phyloP scores from a whole-genome alignment of 192 early-diverging fungal species.

The Backusella macrospora region DNA sequence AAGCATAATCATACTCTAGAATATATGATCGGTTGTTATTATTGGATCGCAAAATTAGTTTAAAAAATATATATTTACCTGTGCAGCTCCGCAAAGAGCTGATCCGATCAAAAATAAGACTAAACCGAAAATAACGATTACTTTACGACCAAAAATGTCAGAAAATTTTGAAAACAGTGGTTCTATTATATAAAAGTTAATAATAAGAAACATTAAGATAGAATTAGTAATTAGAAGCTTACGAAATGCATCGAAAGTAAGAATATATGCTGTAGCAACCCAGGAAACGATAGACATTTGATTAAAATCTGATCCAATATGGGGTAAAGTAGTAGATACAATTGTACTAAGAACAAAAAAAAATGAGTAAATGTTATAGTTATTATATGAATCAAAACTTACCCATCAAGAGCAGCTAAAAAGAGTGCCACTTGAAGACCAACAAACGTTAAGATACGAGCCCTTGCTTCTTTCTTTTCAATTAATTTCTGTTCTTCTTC shows the following conservation, averaged over 20 bases:
- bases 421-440: slow-evolving; percentile 38
- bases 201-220: not conserved
- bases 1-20: slow-evolving; percentile 48
- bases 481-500: not conserved
- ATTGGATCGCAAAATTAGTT: not conserved
- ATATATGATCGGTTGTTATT: not conserved
- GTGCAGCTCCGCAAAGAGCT: slow-evolving; percentile 78
- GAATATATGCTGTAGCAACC: slow-evolving; percentile 78
- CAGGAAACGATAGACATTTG: slow-evolving; percentile 70
- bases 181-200: slow-evolving; percentile 26
- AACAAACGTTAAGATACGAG: slow-evolving; percentile 31
- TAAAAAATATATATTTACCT: slow-evolving; percentile 21
- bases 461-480: slow-evolving; percentile 7
- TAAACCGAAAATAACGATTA: slow-evolving; percentile 76
- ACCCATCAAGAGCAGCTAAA: slow-evolving; percentile 47
- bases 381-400: slow-evolving; percentile 14
- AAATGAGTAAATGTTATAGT: not conserved
- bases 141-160: slow-evolving; percentile 83
- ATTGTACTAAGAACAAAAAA: slow-evolving; percentile 59
- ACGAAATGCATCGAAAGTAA: slow-evolving; percentile 43
- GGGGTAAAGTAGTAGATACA: slow-evolving; percentile 75
- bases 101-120: slow-evolving; percentile 81
- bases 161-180: slow-evolving; percentile 78
- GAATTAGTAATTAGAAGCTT: slow-evolving; percentile 13
- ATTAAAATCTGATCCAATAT: slow-evolving; percentile 74